These are phyloP conservation scores for Barnettozyma salicaria DNA, from an alignment of 805 yeast species.

Conservation along the genomic window DNA sequence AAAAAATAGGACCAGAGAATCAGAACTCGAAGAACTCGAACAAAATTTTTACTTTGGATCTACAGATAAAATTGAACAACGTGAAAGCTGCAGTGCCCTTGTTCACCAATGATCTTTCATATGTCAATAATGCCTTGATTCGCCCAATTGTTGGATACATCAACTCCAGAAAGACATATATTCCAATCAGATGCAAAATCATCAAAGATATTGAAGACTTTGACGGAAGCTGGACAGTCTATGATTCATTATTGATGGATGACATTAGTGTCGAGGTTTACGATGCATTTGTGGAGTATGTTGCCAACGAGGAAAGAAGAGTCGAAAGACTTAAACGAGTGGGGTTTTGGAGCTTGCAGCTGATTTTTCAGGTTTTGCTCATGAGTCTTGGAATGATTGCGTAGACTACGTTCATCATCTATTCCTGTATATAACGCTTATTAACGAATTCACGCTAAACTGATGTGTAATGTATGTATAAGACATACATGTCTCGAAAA, in stretches of 20 bases:
- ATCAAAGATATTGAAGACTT: slow-evolving; percentile 77
- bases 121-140: slow-evolving; percentile 84
- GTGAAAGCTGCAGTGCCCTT: slow-evolving; percentile 87
- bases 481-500: neutral
- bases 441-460: no score
- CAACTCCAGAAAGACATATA: slow-evolving; percentile 82
- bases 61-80: slow-evolving; percentile 73
- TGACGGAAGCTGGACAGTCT: slow-evolving; percentile 94
- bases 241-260: slow-evolving; percentile 86
- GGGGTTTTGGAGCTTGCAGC: slow-evolving; percentile 89
- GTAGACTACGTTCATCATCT: slow-evolving; percentile 13
- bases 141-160: slow-evolving; percentile 95
- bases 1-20: no score
- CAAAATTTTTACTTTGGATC: slow-evolving; percentile 70
- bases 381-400: slow-evolving; percentile 78
- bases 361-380: slow-evolving; percentile 72
- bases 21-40: no score
- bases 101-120: slow-evolving; percentile 81
- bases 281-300: slow-evolving; percentile 84
- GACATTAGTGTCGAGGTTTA: slow-evolving; percentile 86
- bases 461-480: no score
- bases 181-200: slow-evolving; percentile 79
- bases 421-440: neutral
- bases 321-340: slow-evolving; percentile 70
- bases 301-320: slow-evolving; percentile 78